Conservation (phyloP, 129 eudicot genomes). For the Helichrysum umbraculigerum region DNA sequence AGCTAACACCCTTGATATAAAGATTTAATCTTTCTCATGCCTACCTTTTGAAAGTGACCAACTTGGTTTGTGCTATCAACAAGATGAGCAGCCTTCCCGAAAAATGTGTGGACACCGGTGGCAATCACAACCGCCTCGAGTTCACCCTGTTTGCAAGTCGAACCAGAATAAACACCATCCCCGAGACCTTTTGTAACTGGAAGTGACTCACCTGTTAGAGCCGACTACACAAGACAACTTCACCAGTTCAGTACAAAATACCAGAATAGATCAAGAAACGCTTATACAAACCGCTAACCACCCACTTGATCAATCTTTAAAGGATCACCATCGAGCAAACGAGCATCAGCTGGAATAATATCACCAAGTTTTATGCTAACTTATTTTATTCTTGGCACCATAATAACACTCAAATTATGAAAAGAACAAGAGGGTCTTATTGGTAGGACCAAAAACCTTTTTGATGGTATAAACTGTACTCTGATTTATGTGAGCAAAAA, state of each 20-base stretch:
- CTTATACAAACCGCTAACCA: neutral
- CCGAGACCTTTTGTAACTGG: constrained; percentile 99
- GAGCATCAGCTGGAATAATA: constrained; percentile 97
- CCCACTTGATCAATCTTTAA: constrained; percentile 79
- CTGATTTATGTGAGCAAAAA: too few species aligned
- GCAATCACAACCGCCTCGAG: constrained; percentile 94
- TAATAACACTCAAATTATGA: too few species aligned
- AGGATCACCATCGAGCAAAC: constrained; percentile 97
- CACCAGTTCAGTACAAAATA: constrained; percentile 10
- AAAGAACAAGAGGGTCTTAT: too few species aligned
- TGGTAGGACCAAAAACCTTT: too few species aligned
- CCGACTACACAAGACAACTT: constrained; percentile 58
- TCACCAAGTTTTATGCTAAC: constrained; percentile 94
- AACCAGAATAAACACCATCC: constrained; percentile 96
- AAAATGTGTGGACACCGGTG: constrained; percentile 97
- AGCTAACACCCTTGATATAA: neutral
- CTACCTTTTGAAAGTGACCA: constrained; percentile 95
- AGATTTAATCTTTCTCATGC: constrained; percentile 7
- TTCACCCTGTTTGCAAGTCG: constrained; percentile 99
- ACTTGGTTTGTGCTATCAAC: constrained; percentile 96
- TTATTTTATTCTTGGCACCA: too few species aligned
- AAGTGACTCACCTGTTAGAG: constrained; percentile 94
- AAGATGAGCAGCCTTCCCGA: constrained; percentile 99
- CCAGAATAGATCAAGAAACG: neutral
- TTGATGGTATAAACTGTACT: too few species aligned